Conservation (phyloP, 2,329 filamentous ascomycete genomes). For the Fusarium annulatum region DNA sequence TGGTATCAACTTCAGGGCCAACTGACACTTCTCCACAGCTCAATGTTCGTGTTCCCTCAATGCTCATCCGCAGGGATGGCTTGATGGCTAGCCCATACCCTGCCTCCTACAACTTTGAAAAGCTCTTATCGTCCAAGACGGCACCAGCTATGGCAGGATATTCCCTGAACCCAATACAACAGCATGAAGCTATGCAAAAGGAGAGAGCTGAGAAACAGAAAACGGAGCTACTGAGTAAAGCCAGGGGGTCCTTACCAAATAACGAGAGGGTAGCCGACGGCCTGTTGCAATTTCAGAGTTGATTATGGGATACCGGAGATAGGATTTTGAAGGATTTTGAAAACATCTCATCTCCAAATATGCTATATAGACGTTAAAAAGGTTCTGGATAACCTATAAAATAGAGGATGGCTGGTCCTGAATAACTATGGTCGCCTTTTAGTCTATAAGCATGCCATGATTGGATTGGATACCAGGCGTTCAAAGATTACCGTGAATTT, state of each 20-base stretch:
- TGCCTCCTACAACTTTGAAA: constrained; percentile 57
- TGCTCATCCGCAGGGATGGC: constrained; percentile 68
- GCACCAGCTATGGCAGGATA: constrained; percentile 51
- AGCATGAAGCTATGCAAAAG: constrained; percentile 60
- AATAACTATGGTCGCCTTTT: neutral
- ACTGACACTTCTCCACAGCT: constrained; percentile 54
- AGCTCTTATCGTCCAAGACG: constrained; percentile 55
- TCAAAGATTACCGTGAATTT: constrained; percentile 18
- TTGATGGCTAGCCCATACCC: constrained; percentile 59
- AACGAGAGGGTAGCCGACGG: constrained; percentile 53
- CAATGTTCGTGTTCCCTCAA: constrained; percentile 69
- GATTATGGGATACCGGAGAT: neutral
- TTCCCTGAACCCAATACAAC: constrained; percentile 58
- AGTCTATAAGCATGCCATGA: neutral
- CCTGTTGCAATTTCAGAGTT: constrained; percentile 48
- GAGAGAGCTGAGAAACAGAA: constrained; percentile 57
- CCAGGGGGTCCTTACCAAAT: constrained; percentile 51
- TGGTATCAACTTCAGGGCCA: constrained; percentile 21
- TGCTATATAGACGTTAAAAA: neutral
- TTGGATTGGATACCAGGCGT: constrained; percentile 12
- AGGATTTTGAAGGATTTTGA: neutral
- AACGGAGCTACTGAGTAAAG: constrained; percentile 55
- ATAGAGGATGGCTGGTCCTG: neutral
- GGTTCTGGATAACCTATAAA: neutral
- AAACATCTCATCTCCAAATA: neutral